These are phyloP conservation scores for Trichoderma hamatum DNA, from an alignment of 2,329 filamentous ascomycete genomes.

Conservation along the genomic window DNA sequence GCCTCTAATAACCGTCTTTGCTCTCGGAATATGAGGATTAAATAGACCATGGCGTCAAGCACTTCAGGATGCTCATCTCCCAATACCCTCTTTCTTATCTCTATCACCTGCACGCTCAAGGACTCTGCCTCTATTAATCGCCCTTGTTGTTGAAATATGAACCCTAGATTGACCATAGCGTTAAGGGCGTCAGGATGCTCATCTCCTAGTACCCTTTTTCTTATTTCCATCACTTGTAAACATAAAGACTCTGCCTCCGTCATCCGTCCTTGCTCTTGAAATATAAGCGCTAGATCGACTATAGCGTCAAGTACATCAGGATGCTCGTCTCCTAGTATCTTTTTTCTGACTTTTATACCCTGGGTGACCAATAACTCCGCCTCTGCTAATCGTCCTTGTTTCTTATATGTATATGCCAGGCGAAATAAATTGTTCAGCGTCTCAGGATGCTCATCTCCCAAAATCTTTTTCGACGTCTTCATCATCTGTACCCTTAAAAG, in stretches of 20 bases:
- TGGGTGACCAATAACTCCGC: background rate
- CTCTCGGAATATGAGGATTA: accelerated
- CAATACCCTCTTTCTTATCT: background rate
- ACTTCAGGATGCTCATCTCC: background rate
- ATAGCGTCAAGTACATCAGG: background rate
- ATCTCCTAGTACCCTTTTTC: background rate
- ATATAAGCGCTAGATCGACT: no score
- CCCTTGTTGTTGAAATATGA: background rate
- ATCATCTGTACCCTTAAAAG: background rate
- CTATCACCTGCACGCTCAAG: background rate
- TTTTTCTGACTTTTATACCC: background rate
- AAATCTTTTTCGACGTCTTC: background rate
- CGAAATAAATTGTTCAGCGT: background rate
- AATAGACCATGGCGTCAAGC: background rate
- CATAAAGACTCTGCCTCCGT: background rate
- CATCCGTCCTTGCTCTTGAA: background rate
- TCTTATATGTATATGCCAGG: background rate
- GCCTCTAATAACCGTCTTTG: background rate
- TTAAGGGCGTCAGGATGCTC: background rate
- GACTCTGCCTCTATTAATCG: background rate
- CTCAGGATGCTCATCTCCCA: background rate
- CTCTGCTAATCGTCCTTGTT: background rate
- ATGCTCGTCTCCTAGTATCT: background rate
- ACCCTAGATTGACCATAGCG: background rate
- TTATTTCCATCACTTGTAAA: background rate